Evolutionary conservation across 2,329 filamentous ascomycete genomes (phyloP).

Genomic region (Fonsecaea multimorphosa): DNA sequence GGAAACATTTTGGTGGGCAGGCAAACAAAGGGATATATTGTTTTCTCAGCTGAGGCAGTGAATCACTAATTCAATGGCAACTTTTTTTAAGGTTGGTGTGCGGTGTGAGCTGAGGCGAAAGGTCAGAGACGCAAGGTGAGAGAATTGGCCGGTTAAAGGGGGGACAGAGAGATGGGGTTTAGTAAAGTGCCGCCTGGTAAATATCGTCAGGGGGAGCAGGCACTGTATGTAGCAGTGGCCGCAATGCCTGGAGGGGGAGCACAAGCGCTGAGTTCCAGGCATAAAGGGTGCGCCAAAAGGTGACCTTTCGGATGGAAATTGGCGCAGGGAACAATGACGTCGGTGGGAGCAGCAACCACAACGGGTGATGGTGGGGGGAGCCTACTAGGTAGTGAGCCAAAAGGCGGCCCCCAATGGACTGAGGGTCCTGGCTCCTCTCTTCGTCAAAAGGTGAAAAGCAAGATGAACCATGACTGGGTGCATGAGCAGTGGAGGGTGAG

Average conservation of each 20-base stretch:
- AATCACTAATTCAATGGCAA: slow-evolving; percentile 16
- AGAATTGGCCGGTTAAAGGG: neutral
- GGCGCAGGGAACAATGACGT: slow-evolving; percentile 21
- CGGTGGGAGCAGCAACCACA: slow-evolving; percentile 10
- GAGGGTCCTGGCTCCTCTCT: neutral
- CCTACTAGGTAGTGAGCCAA: too few species aligned
- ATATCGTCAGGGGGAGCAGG: slow-evolving; percentile 14
- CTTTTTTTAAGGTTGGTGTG: slow-evolving; percentile 2
- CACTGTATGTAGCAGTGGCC: neutral
- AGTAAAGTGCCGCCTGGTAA: slow-evolving; percentile 1
- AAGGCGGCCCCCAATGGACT: neutral
- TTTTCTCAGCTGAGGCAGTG: slow-evolving; percentile 3
- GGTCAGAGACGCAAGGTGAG: neutral
- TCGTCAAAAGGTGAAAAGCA: too few species aligned
- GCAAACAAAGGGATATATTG: slow-evolving; percentile 20
- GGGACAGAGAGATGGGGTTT: neutral
- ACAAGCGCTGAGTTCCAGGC: neutral
- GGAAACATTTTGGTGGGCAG: slow-evolving; percentile 23
- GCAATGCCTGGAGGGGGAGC: neutral
- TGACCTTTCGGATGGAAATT: slow-evolving; percentile 7
- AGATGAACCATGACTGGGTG: too few species aligned
- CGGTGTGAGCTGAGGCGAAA: neutral
- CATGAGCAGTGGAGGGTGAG: neutral
- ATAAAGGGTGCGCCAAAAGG: neutral
- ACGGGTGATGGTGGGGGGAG: neutral